Evolutionary conservation across 1,284 basidiomycete species (phyloP).

Genomic region (Naganishia cerealis): DNA sequence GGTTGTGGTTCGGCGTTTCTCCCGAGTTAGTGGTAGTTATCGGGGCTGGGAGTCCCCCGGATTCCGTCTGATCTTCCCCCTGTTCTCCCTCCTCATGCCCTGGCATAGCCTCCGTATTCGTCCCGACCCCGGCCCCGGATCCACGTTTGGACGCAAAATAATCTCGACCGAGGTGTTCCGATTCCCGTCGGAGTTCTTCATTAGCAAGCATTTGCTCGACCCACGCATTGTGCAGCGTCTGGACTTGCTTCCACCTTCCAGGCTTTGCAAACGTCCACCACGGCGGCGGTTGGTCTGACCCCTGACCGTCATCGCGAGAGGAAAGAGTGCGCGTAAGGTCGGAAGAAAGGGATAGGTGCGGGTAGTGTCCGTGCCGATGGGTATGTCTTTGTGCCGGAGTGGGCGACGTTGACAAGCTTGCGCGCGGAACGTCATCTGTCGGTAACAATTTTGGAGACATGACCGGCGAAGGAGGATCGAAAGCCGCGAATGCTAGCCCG

Average conservation of each 20-base stretch:
- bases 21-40: not conserved
- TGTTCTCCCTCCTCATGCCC: constrained; percentile 3
- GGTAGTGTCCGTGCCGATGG: constrained; percentile 10
- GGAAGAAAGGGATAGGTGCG: constrained; percentile 3
- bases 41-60: not conserved
- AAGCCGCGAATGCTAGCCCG: constrained; percentile 30
- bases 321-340: not conserved
- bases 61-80: not conserved
- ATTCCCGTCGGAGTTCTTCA: constrained; percentile 23
- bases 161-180: constrained; percentile 24
- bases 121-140: not conserved
- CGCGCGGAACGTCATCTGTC: constrained; percentile 10
- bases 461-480: constrained; percentile 34
- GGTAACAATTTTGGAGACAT: constrained; percentile 28
- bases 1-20: not conserved
- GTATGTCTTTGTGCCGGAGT: not conserved
- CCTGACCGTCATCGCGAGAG: not conserved
- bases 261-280: constrained; percentile 35
- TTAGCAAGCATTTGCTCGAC: constrained; percentile 23
- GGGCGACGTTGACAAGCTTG: not conserved
- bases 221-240: constrained; percentile 21
- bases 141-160: constrained; percentile 29
- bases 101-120: too few relatives aligned
- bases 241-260: constrained; percentile 23
- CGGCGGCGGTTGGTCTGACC: constrained; percentile 13